A percentile compares a stretch with the other conserved stretches of the same genome.
Conservation (phyloP, 441 rosid species). For the Erodium moschatum region DNA sequence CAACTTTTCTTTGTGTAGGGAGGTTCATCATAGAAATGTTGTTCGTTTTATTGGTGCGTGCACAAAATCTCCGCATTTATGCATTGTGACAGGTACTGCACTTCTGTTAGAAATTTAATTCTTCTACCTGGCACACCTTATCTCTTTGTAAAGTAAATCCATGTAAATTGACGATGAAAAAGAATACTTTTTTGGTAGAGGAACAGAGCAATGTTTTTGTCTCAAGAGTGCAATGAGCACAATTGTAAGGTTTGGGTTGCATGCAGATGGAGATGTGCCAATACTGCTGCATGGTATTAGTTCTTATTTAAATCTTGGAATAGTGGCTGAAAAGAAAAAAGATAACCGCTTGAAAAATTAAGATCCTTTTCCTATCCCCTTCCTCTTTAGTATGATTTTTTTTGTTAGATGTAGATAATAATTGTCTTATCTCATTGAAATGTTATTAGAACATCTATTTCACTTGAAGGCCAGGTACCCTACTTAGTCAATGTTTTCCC, state of each 20-base stretch:
- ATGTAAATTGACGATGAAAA: constrained; percentile 6
- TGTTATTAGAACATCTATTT: background rate
- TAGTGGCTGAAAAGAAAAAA: too few relatives aligned
- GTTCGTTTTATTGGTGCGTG: constrained; percentile 71
- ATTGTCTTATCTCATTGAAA: background rate
- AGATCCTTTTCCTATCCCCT: background rate
- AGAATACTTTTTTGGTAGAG: too few relatives aligned
- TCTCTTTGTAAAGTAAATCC: background rate
- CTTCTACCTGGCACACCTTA: constrained; percentile 1
- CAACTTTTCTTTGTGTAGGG: constrained; percentile 33
- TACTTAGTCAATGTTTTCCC: background rate
- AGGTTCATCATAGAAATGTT: constrained; percentile 54
- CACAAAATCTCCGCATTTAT: constrained; percentile 48
- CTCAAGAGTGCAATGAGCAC: background rate
- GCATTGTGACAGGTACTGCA: constrained; percentile 60
- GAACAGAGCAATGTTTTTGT: background rate
- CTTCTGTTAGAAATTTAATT: constrained; percentile 6
- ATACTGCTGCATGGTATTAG: background rate
- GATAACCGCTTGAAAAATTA: background rate
- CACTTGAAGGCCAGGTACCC: background rate
- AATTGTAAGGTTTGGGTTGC: background rate
- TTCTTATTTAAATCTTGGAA: too few relatives aligned
- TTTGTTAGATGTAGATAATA: background rate
- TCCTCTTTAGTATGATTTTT: background rate
- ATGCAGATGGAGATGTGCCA: background rate